A percentile compares a stretch with the other conserved stretches of the same genome.
Evolutionary conservation across 345 rosid species (phyloP).

Genomic region (Odontarrhena argentea): DNA sequence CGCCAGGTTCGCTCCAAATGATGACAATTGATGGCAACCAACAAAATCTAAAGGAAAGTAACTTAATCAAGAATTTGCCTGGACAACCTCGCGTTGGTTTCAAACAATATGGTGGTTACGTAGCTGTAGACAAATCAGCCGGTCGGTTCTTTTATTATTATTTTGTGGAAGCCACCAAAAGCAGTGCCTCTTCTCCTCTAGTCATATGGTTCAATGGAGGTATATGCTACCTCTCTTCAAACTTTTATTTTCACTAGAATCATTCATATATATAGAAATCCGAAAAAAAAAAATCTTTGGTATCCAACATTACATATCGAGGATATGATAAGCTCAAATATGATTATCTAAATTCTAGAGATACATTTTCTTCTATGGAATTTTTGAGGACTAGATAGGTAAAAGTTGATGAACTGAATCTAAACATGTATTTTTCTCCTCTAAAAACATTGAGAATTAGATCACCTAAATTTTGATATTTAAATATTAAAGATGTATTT

Average conservation of each 20-base stretch:
- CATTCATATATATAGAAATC: too few species aligned
- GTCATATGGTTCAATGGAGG: conserved; percentile 88
- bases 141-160: conserved; percentile 63
- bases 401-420: too few species aligned
- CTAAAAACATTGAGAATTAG: too few species aligned
- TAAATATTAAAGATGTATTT: too few species aligned
- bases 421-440: too few species aligned
- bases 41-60: conserved; percentile 47
- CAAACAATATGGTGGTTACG: conserved; percentile 62
- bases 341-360: too few species aligned
- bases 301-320: too few species aligned
- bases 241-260: background rate
- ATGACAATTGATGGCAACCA: background rate
- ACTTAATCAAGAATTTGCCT: conserved; percentile 50
- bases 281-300: too few species aligned
- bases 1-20: background rate
- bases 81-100: conserved; percentile 57
- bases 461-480: too few species aligned
- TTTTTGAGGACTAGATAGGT: too few species aligned
- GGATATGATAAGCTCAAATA: too few species aligned
- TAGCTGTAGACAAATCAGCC: conserved; percentile 47
- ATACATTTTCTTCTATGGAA: too few species aligned
- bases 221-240: background rate
- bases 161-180: conserved; percentile 54
- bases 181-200: conserved; percentile 53